A percentile compares a stretch with the other conserved stretches of the same genome.
Evolutionary conservation across 2,329 filamentous ascomycete species (phyloP).

Genomic region (Diaporthe longicolla): DNA sequence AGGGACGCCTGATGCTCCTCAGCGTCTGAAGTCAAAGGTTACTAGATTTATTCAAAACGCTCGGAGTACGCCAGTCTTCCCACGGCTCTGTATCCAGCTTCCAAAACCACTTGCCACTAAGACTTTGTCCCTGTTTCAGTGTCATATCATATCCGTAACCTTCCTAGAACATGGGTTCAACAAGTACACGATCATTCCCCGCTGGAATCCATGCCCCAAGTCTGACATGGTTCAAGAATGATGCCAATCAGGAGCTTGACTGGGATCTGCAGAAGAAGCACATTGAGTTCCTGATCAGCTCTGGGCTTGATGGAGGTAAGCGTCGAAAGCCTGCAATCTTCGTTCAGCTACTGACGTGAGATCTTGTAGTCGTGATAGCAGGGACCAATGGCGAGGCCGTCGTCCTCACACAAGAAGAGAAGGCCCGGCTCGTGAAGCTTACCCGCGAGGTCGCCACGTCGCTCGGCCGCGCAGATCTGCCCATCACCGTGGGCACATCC

Average conservation of each 20-base stretch:
- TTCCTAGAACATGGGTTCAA: conserved; percentile 15
- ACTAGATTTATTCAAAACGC: neutral
- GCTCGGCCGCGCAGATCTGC: conserved; percentile 68
- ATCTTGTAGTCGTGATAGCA: conserved; percentile 70
- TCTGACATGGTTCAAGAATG: conserved; percentile 67
- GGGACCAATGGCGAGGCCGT: conserved; percentile 83
- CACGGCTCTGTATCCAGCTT: neutral
- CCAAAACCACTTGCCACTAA: neutral
- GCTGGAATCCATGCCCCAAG: conserved; percentile 70
- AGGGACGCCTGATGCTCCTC: neutral
- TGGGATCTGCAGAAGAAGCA: conserved; percentile 68
- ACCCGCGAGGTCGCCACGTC: conserved; percentile 73
- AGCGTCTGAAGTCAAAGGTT: neutral
- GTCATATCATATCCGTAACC: neutral
- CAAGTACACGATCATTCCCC: conserved; percentile 54
- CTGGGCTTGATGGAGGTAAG: conserved; percentile 65
- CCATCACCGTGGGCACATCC: conserved; percentile 77
- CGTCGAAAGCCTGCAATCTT: neutral
- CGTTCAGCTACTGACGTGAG: conserved; percentile 38
- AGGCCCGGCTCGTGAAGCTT: conserved; percentile 70
- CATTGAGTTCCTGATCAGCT: conserved; percentile 66
- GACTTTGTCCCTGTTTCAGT: neutral
- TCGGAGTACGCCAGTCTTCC: neutral
- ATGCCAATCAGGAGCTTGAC: conserved; percentile 65
- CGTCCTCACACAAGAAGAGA: conserved; percentile 75